Evolutionary conservation across 2,329 filamentous ascomycete species (phyloP), one percentile per base, ranked within the genome.

Genomic region (Raffaelea ambrosiae): DNA sequence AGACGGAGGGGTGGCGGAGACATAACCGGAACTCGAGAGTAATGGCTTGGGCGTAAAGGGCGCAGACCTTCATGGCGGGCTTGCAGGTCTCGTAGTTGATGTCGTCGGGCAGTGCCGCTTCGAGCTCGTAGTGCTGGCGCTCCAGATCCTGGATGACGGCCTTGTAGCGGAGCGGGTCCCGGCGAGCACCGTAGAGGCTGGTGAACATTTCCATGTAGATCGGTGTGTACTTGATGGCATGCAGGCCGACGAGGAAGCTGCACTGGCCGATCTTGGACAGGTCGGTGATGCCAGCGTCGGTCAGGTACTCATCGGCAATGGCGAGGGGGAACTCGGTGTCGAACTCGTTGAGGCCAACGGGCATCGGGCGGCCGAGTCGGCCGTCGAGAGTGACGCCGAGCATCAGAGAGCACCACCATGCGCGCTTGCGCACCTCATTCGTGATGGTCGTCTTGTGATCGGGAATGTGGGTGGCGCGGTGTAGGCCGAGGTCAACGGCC

Each of bases 361-460:
- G 79, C 76, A 93, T 86, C 1, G 88, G 88, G 16, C 83, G 74
- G 18, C 88, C 88, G 33, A 90, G 77, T 49, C 86, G 86, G 19
- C 86, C 86, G 55, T 81, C 81, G 10, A 91, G 68, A n/a, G 78
- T 79, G 10, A 86, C 72, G 51, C 81, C 74, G 14, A 89, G 71
- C 5, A 75, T 70, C 38, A 89, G 65, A 11, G 90, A 72, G 5
- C 73, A 73, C 84, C 86, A 94, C 71, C 88, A 94, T 1, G 82
- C 73, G 16, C 88, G 75, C 65, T 90, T 90, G 21, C 87, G 76
- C 63, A 90, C 74, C 51, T 94, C 87, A 50, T 86, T 77, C 5
- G 84, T 78, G 1, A 89, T 71, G n/a, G 68, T 73, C 1, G 72
- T 76, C 14, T 59, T 62, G 46, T 70, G 66, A 8, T 64, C 65